Base-by-base conservation (phyloP, 2,329 filamentous ascomycete genomes). In the Lasiodiplodia theobromae region DNA sequence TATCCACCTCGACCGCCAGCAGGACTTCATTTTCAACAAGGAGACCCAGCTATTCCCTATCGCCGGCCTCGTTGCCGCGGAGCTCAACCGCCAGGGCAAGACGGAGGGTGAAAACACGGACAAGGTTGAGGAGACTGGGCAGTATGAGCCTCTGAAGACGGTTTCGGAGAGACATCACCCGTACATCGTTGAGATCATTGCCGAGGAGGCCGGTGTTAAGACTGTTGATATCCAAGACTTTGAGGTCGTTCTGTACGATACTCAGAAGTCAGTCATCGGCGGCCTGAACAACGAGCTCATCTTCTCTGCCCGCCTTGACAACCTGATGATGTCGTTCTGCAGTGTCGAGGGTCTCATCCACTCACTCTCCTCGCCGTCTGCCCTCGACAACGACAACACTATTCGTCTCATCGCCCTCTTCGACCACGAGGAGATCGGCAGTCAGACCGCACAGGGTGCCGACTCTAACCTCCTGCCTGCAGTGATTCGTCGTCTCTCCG, bases 391-490 rank as follows among this genome's bases (percentile, higher is more conserved):
- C 25, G 95, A 97, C 76, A 84, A 88, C 3, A 91, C 88, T 21
- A 97, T 98, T 76, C 93, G 96, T 56, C 85, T 99, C n/a, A 91
- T 96, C 73, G 91, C 94, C 44, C 92, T 95, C 81, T 99, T 99
- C 79, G 96, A 99, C 78, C 94, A 99, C 82, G 96, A 99, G 81
- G 96, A 99, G 79, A 96, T 99, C 76, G 96, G 96, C 66, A 97
- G 93, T 70, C 90, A 88, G 69, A 97, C 94, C 2, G 94, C 95
- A 5, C 96, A 99, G 77, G 96, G 96, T 70, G 96, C 96, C 21
- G 90, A 96, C 81, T 97, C 93, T 4, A 97, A 97, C 81, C 86
- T 97, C 69, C 87, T 99, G 21, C 95, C 96, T 1, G 88, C 93
- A 28, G 90, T 98, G 57, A 87, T 98, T 66, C 91, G 92, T 70